Conservation (phyloP, 1,284 basidiomycete species). For the Leccinum proliferum region DNA sequence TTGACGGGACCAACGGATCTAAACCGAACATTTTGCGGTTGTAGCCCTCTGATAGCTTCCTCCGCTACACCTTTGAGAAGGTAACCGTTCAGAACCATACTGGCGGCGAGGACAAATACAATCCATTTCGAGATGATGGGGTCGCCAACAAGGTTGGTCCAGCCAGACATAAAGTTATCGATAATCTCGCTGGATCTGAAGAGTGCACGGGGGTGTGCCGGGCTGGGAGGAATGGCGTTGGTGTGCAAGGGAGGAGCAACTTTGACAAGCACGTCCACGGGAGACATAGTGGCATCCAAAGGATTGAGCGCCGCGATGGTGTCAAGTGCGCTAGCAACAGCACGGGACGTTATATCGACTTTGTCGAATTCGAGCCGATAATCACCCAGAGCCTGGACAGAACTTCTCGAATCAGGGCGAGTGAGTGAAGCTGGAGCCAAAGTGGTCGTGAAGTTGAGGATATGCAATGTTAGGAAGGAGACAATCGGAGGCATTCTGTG, state of each 20-base stretch:
- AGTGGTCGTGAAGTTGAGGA: slow-evolving; percentile 92
- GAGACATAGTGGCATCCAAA: slow-evolving; percentile 23
- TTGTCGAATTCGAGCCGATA: slow-evolving; percentile 37
- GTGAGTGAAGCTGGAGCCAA: slow-evolving; percentile 56
- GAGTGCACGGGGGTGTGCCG: slow-evolving; percentile 19
- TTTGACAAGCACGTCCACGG: slow-evolving; percentile 60
- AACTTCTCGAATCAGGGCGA: slow-evolving; percentile 20
- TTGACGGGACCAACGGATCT: slow-evolving; percentile 32
- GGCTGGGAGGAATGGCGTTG: slow-evolving; percentile 38
- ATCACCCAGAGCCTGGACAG: slow-evolving; percentile 18
- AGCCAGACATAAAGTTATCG: slow-evolving; percentile 89
- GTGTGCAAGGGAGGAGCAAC: slow-evolving; percentile 65
- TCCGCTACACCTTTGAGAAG: slow-evolving; percentile 78
- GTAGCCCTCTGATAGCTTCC: slow-evolving; percentile 34
- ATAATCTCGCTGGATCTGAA: slow-evolving; percentile 38
- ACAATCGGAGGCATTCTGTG: slow-evolving; percentile 48
- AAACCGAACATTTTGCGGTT: slow-evolving; percentile 44
- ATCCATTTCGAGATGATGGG: slow-evolving; percentile 97
- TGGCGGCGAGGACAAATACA: slow-evolving; percentile 84
- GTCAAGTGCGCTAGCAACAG: slow-evolving; percentile 54
- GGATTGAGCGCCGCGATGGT: slow-evolving; percentile 43
- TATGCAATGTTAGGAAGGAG: slow-evolving; percentile 84
- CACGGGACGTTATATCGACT: slow-evolving; percentile 60
- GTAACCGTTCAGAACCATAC: slow-evolving; percentile 91
- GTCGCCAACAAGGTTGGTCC: slow-evolving; percentile 92